These are phyloP conservation scores for Malus asiatica DNA, from an alignment of 306 rosid genomes.

Conservation along the genomic window DNA sequence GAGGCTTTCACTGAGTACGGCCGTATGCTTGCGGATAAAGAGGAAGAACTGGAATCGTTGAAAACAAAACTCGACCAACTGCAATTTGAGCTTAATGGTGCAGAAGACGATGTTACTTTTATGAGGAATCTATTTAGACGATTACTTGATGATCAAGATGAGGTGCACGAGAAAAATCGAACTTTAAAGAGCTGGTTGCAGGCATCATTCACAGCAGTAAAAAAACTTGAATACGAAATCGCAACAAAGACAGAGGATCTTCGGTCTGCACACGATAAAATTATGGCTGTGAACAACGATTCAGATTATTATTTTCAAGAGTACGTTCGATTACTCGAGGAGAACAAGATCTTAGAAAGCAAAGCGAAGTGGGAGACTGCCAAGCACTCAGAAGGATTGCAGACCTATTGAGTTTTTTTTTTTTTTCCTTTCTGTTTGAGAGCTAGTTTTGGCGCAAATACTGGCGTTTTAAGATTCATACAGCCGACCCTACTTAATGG, in stretches of 20 bases:
- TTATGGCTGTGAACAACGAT: constrained; percentile 28
- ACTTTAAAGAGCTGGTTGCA: neutral
- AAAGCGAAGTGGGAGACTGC: constrained; percentile 47
- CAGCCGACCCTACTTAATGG: too few relatives aligned
- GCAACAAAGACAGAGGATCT: neutral
- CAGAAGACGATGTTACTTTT: constrained; percentile 57
- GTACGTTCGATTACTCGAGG: constrained; percentile 78
- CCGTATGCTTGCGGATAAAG: neutral
- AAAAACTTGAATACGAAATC: neutral
- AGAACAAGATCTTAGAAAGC: constrained; percentile 62
- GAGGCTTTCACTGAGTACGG: neutral
- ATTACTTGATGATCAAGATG: constrained; percentile 56
- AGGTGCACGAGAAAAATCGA: neutral
- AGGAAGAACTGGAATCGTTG: neutral
- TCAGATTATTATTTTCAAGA: constrained; percentile 74
- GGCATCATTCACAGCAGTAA: neutral
- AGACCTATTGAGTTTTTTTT: neutral
- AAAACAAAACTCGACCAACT: constrained; percentile 33
- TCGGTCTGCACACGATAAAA: neutral
- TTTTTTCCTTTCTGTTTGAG: neutral
- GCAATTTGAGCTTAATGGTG: constrained; percentile 51
- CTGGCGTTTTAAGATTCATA: too few relatives aligned
- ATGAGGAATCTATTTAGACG: constrained; percentile 80
- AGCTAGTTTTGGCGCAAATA: neutral
- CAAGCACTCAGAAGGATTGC: constrained; percentile 3